Conservation (phyloP, 2,329 filamentous ascomycete genomes). For the Rutstroemia sp. region DNA sequence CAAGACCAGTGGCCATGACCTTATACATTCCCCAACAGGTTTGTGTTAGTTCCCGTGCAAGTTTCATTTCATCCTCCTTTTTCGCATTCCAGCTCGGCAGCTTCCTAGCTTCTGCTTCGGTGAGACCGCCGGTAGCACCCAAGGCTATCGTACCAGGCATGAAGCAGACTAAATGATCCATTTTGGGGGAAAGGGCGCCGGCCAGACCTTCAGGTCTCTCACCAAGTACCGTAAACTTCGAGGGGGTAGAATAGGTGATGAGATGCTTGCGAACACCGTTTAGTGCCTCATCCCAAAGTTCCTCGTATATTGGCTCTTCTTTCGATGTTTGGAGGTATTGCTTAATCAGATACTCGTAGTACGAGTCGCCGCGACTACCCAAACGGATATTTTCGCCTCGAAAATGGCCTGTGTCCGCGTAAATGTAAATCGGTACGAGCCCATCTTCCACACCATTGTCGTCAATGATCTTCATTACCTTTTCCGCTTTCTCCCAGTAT, state of each 20-base stretch:
- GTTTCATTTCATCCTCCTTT: constrained; percentile 78
- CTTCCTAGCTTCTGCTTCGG: constrained; percentile 68
- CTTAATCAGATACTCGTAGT: constrained; percentile 98
- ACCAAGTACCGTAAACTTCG: constrained; percentile 79
- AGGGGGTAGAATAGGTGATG: constrained; percentile 76
- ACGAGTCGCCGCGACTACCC: constrained; percentile 91
- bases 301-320: constrained; percentile 76
- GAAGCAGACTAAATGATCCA: constrained; percentile 98
- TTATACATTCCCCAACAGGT: constrained; percentile 99
- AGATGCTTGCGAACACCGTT: constrained; percentile 84
- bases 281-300: constrained; percentile 88
- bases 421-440: constrained; percentile 85
- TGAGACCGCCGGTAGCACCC: constrained; percentile 71
- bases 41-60: constrained; percentile 86
- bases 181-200: constrained; percentile 68
- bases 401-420: constrained; percentile 72
- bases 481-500: constrained; percentile 89
- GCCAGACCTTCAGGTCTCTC: constrained; percentile 72
- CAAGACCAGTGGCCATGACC: constrained; percentile 81
- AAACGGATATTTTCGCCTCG: constrained; percentile 79
- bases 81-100: constrained; percentile 64
- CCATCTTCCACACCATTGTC: constrained; percentile 72
- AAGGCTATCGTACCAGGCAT: constrained; percentile 93
- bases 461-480: constrained; percentile 86
- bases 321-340: constrained; percentile 92